phyloP scores from a whole-genome alignment of 805 yeast species.

The Zygosaccharomyces gambellarensis region DNA sequence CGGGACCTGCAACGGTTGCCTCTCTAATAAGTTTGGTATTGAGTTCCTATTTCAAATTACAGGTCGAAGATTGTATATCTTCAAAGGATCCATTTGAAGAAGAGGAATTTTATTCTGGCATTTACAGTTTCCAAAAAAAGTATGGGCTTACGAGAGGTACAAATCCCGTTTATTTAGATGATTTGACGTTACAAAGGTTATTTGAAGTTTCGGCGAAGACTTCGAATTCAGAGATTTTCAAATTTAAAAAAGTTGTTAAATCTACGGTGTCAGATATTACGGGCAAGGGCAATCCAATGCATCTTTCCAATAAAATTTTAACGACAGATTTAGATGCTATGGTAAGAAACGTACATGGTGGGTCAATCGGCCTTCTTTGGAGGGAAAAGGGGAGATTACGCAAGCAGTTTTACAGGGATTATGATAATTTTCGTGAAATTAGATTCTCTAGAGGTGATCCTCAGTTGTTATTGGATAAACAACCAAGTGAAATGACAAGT shows the following conservation, averaged over 20 bases:
- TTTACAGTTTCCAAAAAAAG: constrained; percentile 76
- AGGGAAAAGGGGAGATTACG: constrained; percentile 44
- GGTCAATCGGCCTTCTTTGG: constrained; percentile 43
- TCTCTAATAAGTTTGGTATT: constrained; percentile 75
- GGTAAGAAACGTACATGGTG: constrained; percentile 31
- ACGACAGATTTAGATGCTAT: constrained; percentile 37
- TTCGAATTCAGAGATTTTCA: constrained; percentile 41
- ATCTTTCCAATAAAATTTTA: constrained; percentile 36
- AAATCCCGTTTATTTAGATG: constrained; percentile 51
- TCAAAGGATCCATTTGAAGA: constrained; percentile 81
- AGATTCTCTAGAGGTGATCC: constrained; percentile 25
- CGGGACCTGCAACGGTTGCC: constrained; percentile 66
- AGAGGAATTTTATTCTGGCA: constrained; percentile 58
- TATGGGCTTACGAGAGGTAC: constrained; percentile 40
- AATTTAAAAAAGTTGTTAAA: constrained; percentile 62
- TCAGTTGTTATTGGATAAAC: constrained; percentile 13
- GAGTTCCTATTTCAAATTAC: constrained; percentile 60
- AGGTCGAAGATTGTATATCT: constrained; percentile 54
- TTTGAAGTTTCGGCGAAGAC: constrained; percentile 45
- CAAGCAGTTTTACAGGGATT: constrained; percentile 17
- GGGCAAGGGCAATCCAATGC: constrained; percentile 36
- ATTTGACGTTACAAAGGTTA: constrained; percentile 47
- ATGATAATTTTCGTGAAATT: constrained; percentile 17
- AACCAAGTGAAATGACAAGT: constrained; percentile 12
- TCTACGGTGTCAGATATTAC: constrained; percentile 66